Conservation (phyloP, 345 rosid genomes). For the Aquilaria malaccensis region DNA sequence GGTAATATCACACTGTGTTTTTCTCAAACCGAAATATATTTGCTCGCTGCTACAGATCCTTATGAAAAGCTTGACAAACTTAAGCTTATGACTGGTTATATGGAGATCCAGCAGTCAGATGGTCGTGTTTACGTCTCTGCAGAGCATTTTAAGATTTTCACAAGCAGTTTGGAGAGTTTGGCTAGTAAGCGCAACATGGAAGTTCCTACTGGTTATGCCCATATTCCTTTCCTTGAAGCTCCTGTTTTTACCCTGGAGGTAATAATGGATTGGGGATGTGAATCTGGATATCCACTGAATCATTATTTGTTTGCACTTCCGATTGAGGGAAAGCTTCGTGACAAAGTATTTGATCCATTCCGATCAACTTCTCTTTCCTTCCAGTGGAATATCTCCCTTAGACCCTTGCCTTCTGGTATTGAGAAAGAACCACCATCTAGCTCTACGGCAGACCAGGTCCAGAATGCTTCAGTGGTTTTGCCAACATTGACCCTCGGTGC, state of each 20-base stretch:
- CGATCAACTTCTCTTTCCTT: slow-evolving; percentile 85
- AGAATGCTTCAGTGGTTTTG: slow-evolving; percentile 24
- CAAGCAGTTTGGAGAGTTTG: slow-evolving; percentile 82
- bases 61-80: slow-evolving; percentile 86
- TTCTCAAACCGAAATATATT: slow-evolving; percentile 51
- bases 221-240: slow-evolving; percentile 58
- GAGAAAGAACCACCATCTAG: slow-evolving; percentile 35
- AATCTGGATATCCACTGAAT: slow-evolving; percentile 71
- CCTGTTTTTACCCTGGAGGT: slow-evolving; percentile 73
- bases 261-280: slow-evolving; percentile 82
- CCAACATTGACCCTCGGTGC: slow-evolving; percentile 76
- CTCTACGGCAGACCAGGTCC: slow-evolving; percentile 28
- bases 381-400: slow-evolving; percentile 69
- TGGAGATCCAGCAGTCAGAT: slow-evolving; percentile 87
- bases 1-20: slow-evolving; percentile 58
- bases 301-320: slow-evolving; percentile 88
- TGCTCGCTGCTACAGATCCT: slow-evolving; percentile 86
- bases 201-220: slow-evolving; percentile 33
- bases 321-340: slow-evolving; percentile 66
- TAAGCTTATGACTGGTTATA: slow-evolving; percentile 42
- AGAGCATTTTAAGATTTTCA: slow-evolving; percentile 57
- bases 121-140: slow-evolving; percentile 65
- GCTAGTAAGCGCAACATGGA: slow-evolving; percentile 46
- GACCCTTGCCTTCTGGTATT: slow-evolving; percentile 37
- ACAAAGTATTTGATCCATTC: slow-evolving; percentile 74